Evolutionary conservation across 2,329 filamentous ascomycete species (phyloP).

Genomic region (Elsinoe necatrix): DNA sequence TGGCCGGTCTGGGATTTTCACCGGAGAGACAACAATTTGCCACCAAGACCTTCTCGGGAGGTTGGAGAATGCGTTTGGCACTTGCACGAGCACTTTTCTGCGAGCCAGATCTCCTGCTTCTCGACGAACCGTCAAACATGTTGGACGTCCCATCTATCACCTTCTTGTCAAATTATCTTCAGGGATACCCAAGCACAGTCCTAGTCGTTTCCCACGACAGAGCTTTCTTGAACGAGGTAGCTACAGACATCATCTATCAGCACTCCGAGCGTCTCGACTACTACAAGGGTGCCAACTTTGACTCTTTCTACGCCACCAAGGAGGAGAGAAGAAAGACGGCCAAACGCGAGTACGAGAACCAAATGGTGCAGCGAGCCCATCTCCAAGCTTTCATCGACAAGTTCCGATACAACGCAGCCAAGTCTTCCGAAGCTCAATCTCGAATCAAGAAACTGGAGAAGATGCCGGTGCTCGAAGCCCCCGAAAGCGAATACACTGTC

Average conservation of each 20-base stretch:
- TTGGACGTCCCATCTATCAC: constrained; percentile 99
- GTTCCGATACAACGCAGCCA: constrained; percentile 97
- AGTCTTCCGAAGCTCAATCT: constrained; percentile 95
- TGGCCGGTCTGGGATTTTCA: constrained; percentile 95
- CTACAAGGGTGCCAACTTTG: constrained; percentile 94
- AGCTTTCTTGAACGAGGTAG: constrained; percentile 96
- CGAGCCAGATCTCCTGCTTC: constrained; percentile 87
- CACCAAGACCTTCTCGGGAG: constrained; percentile 97
- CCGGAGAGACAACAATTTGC: constrained; percentile 82
- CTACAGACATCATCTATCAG: constrained; percentile 98
- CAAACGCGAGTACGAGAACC: constrained; percentile 96
- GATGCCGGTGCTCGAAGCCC: constrained; percentile 84
- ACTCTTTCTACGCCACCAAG: constrained; percentile 93
- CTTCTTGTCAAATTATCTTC: constrained; percentile 92
- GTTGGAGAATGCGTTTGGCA: constrained; percentile 98
- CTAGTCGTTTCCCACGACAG: constrained; percentile 97
- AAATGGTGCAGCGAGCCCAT: constrained; percentile 89
- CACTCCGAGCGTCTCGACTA: constrained; percentile 96
- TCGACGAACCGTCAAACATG: constrained; percentile 99
- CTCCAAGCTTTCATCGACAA: constrained; percentile 98
- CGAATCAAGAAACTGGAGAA: constrained; percentile 98
- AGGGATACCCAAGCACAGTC: constrained; percentile 86
- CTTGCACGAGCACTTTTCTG: constrained; percentile 93
- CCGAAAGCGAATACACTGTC: constrained; percentile 89
- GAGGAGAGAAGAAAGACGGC: constrained; percentile 96